phyloP scores from a whole-genome alignment of 2,329 filamentous ascomycete genomes.

The Fusarium heterosporum region DNA sequence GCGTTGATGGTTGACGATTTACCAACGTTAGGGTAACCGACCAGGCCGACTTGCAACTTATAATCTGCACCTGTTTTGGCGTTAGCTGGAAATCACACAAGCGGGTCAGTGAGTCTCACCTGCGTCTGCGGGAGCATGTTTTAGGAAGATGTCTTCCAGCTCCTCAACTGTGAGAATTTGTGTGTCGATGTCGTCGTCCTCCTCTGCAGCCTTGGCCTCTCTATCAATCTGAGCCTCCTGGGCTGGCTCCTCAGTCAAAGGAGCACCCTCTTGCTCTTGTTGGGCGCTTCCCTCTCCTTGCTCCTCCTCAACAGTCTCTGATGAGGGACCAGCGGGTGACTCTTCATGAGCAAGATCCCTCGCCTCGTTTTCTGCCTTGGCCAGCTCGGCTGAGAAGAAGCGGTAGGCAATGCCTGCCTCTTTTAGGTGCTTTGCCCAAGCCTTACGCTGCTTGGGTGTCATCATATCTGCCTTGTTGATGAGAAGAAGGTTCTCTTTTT shows the following conservation, averaged over 20 bases:
- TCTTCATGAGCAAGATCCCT: conserved; percentile 64
- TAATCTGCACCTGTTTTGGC: conserved; percentile 56
- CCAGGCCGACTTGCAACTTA: conserved; percentile 91
- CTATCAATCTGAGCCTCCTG: conserved; percentile 30
- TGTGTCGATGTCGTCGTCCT: conserved; percentile 67
- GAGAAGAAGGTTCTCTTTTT: conserved; percentile 89
- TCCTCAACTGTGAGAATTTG: conserved; percentile 93
- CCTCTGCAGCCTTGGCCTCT: conserved; percentile 38
- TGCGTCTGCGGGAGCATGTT: conserved; percentile 69
- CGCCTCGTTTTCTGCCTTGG: conserved; percentile 88
- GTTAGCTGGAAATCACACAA: conserved; percentile 19
- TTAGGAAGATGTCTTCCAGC: conserved; percentile 87
- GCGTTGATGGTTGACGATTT: conserved; percentile 99
- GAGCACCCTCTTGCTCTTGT: conserved; percentile 42
- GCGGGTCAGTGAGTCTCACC: conserved; percentile 54
- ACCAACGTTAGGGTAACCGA: conserved; percentile 98
- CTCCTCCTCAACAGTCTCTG: conserved; percentile 44
- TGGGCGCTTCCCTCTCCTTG: conserved; percentile 45
- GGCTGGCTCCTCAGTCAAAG: conserved; percentile 49
- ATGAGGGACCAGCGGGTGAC: conserved; percentile 40
- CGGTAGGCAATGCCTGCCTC: conserved; percentile 86
- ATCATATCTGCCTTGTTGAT: conserved; percentile 99
- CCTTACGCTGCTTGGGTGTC: conserved; percentile 82
- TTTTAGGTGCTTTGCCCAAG: conserved; percentile 90
- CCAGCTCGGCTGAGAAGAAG: conserved; percentile 95